phyloP scores from a whole-genome alignment of 345 rosid species.

The Odontarrhena argentea region DNA sequence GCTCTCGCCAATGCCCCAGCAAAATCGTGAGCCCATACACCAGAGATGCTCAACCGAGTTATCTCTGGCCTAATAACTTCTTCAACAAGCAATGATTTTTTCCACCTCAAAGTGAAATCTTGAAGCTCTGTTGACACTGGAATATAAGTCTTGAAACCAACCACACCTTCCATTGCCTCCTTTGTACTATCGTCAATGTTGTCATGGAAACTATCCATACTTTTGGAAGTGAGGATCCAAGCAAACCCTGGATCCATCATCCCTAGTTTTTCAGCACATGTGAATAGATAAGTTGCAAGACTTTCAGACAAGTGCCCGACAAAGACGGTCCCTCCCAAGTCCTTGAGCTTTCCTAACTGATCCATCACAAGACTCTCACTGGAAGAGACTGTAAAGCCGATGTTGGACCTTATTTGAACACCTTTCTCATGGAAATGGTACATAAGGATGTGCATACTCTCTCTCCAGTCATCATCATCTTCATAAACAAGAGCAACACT shows the following conservation, averaged over 20 bases:
- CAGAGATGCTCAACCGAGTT: slow-evolving; percentile 24
- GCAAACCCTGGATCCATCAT: slow-evolving; percentile 46
- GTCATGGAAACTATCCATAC: slow-evolving; percentile 12
- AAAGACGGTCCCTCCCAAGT: slow-evolving; percentile 20
- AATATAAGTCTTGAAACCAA: slow-evolving; percentile 45
- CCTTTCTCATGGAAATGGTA: slow-evolving; percentile 14
- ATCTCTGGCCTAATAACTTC: slow-evolving; percentile 5
- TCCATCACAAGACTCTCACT: slow-evolving; percentile 9
- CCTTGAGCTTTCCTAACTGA: slow-evolving; percentile 23
- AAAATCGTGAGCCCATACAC: slow-evolving; percentile 45
- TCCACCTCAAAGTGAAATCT: slow-evolving; percentile 40
- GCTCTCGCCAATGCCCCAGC: slow-evolving; percentile 39
- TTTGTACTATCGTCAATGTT: neutral
- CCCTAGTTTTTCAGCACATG: slow-evolving; percentile 31
- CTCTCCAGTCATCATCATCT: slow-evolving; percentile 38
- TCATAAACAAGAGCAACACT: slow-evolving; percentile 38
- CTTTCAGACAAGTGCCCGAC: slow-evolving; percentile 36
- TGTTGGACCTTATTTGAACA: slow-evolving; percentile 14
- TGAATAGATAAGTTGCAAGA: slow-evolving; percentile 34
- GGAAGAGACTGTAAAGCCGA: slow-evolving; percentile 33
- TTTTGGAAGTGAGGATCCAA: slow-evolving; percentile 44
- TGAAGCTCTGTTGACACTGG: slow-evolving; percentile 43
- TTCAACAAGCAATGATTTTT: neutral
- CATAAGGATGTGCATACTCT: slow-evolving; percentile 22
- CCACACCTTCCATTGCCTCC: slow-evolving; percentile 48